These are phyloP conservation scores for Sporothrix dimorphospora DNA, from an alignment of 2,329 filamentous ascomycete species.

Conservation along the genomic window DNA sequence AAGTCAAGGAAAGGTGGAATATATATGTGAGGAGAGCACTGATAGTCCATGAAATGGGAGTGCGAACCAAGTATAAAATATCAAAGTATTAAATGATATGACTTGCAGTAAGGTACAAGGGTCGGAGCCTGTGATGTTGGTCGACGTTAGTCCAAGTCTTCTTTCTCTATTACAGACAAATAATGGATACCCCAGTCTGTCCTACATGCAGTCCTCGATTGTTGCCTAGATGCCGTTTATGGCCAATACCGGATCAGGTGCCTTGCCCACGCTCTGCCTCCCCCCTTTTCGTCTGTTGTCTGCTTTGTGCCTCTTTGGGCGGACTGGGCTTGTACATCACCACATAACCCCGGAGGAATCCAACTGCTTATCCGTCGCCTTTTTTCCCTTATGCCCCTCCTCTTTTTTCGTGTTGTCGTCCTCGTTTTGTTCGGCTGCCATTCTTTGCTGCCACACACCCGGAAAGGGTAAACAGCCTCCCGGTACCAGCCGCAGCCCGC, in stretches of 20 bases:
- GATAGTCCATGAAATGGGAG: not conserved
- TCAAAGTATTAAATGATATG: not conserved
- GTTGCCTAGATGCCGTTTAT: not conserved
- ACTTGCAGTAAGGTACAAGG: not conserved
- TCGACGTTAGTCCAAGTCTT: not conserved
- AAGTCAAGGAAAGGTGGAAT: not conserved
- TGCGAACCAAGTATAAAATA: not conserved
- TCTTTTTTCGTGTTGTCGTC: not conserved
- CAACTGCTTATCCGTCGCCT: not conserved
- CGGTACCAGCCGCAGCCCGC: not conserved
- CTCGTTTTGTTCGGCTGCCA: not conserved
- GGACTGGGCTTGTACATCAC: not conserved
- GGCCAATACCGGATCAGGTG: not conserved
- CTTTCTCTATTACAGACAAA: not conserved
- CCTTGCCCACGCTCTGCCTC: not conserved
- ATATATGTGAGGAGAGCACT: not conserved
- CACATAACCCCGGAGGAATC: not conserved
- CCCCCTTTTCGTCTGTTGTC: not conserved
- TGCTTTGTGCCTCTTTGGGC: not conserved
- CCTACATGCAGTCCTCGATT: not conserved
- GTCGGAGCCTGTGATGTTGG: not conserved
- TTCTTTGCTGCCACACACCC: not conserved
- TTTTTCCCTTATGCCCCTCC: not conserved
- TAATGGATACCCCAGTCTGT: not conserved
- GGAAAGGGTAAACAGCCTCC: not conserved